Evolutionary conservation across 176 grass and related monocot genomes (phyloP).

Genomic region (Guadua angustifolia): DNA sequence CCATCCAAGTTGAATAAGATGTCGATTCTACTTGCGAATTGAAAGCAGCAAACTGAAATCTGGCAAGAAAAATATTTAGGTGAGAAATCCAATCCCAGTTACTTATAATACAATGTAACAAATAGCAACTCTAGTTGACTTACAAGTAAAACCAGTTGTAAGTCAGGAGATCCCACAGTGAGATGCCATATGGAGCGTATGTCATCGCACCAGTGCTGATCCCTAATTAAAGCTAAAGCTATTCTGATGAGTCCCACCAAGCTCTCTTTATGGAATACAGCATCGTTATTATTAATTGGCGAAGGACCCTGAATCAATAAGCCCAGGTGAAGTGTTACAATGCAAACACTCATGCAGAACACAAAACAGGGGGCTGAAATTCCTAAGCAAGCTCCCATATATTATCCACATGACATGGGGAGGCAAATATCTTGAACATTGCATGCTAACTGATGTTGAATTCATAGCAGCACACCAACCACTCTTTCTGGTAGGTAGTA

Average conservation of each 20-base stretch:
- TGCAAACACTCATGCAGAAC: slow-evolving; percentile 19
- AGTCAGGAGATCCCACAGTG: background rate
- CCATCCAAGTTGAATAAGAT: slow-evolving; percentile 26
- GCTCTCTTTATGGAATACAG: slow-evolving; percentile 42
- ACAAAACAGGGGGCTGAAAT: slow-evolving; percentile 24
- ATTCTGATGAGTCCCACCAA: slow-evolving; percentile 21
- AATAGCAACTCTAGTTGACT: slow-evolving; percentile 43
- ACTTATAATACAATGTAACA: slow-evolving; percentile 27
- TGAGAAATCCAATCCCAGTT: background rate
- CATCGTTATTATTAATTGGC: slow-evolving; percentile 36
- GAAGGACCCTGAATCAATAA: slow-evolving; percentile 46
- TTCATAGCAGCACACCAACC: slow-evolving; percentile 36
- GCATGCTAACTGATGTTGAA: slow-evolving; percentile 26
- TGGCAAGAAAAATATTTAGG: slow-evolving; percentile 30
- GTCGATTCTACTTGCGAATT: slow-evolving; percentile 21
- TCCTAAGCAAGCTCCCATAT: slow-evolving; percentile 35
- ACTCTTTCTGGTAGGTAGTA: slow-evolving; percentile 47
- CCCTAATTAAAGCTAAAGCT: slow-evolving; percentile 43
- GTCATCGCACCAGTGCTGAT: background rate
- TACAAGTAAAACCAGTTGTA: slow-evolving; percentile 29
- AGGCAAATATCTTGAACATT: slow-evolving; percentile 26
- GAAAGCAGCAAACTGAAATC: slow-evolving; percentile 34
- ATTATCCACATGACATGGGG: slow-evolving; percentile 36
- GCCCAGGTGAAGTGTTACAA: slow-evolving; percentile 35
- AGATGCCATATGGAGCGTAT: background rate